Base-by-base conservation (phyloP, 352 stramenopile genomes). In the Globisporangium alternatum region DNA sequence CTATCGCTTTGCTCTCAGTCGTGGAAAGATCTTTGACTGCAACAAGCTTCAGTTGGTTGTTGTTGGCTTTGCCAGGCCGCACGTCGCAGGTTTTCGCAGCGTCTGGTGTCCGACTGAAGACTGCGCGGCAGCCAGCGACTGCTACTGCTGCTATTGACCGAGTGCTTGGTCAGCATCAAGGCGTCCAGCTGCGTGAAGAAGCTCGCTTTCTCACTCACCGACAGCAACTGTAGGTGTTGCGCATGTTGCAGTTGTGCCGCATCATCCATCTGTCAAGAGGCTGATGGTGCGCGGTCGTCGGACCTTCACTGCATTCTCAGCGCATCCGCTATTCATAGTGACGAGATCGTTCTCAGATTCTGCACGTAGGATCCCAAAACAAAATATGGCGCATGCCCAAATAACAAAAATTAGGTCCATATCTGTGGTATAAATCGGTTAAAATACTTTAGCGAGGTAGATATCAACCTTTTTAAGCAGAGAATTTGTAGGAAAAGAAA, bases 161-260 rank as follows among this genome's bases (percentile, higher is more conserved):
- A 5, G 6, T 8, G 28, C 15, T 19, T 8, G 6, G 28, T 44
- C 51, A 43, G 30, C 30, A 83, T 30, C 47, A 90, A 66, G 43
- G 68, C 69, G 22, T 87, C 75, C 30, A 89, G 57, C 15, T 75
- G 60, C 13, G 58, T 35, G 65, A 88, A 87, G 69, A 87, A 88
- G 7, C 59, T 28, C 33, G 44, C 67, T 76, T 88, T 87, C 37
- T 76, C 45, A 45, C 76, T 25, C 21, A 56, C 65, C 10, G 72
- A 75, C 9, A 86, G 74, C 61, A 87, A 62, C 58, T 60, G 43
- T 6, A 74, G 12, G 17, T 35, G 7, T 33, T 21, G 37, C 45
- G 2, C 48, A 37, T 37, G 25, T 30, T 31, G 13, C 10, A 28
- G 5, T 53, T 53, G 41, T 21, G 39, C 45, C 3, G 48, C 48